Evolutionary conservation across 352 stramenopile genomes (phyloP).

Genomic region (Globisporangium rhizosaccharum): DNA sequence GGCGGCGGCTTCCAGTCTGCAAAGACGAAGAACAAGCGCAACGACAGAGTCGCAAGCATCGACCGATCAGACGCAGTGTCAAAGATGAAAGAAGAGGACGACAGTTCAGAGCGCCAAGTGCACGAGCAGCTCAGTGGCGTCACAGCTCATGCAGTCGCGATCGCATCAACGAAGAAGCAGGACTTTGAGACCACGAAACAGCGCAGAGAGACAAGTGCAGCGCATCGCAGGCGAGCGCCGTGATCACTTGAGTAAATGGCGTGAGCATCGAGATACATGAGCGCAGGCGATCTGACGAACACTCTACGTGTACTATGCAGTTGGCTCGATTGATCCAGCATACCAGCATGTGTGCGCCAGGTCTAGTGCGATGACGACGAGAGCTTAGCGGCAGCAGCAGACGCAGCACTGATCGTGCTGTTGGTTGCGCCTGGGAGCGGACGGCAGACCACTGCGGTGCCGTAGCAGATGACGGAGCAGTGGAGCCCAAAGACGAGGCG

Average conservation of each 20-base stretch:
- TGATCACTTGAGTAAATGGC: not conserved
- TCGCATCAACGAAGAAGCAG: not conserved
- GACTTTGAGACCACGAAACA: not conserved
- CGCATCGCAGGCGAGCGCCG: not conserved
- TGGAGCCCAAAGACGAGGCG: conserved; percentile 79
- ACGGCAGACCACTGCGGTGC: conserved; percentile 64
- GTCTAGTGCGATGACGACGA: not conserved
- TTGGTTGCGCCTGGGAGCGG: conserved; percentile 1
- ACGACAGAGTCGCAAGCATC: not conserved
- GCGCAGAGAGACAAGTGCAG: not conserved
- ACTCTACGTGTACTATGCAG: not conserved
- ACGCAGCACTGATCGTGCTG: conserved; percentile 11
- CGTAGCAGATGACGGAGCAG: conserved; percentile 77
- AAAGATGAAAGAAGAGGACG: not conserved
- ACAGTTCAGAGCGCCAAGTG: not conserved
- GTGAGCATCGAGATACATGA: not conserved
- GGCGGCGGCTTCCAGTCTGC: conserved; percentile 34
- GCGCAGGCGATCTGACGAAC: not conserved
- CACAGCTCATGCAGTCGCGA: not conserved
- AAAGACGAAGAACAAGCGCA: not conserved
- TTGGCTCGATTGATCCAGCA: not conserved
- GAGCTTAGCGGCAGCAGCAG: not conserved
- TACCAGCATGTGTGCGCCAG: not conserved
- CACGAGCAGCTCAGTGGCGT: not conserved
- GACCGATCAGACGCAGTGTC: not conserved